Evolutionary conservation across 2,329 filamentous ascomycete genomes (phyloP).

Genomic region (Diaporthe humulicola): DNA sequence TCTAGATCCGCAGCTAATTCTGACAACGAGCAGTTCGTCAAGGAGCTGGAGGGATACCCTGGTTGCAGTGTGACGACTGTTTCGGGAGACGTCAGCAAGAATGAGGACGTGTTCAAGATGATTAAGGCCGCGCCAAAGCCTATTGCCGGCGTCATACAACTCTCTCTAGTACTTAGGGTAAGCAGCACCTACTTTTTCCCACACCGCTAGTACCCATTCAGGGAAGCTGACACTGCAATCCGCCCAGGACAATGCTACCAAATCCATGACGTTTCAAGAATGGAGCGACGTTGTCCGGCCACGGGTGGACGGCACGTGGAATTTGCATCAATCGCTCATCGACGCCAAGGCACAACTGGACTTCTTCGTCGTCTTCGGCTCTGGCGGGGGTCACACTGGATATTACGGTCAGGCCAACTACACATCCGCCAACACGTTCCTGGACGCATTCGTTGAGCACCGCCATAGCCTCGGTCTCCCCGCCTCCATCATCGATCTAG

Average conservation of each 20-base stretch:
- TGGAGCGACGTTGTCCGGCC: conserved; percentile 43
- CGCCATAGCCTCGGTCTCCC: conserved; percentile 48
- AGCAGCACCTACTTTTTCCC: too few species aligned
- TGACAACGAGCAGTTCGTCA: conserved; percentile 12
- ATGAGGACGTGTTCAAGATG: neutral
- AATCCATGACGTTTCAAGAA: conserved; percentile 14
- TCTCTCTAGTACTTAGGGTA: neutral
- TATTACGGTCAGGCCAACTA: conserved; percentile 48
- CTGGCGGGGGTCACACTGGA: neutral
- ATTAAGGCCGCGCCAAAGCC: neutral
- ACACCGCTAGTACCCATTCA: too few species aligned
- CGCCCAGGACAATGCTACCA: neutral
- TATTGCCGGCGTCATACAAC: neutral
- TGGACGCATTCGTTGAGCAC: conserved; percentile 50
- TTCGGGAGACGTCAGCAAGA: neutral
- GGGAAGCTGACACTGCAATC: too few species aligned
- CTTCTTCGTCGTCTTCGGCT: conserved; percentile 49
- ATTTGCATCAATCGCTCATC: conserved; percentile 50
- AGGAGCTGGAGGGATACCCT: conserved; percentile 2
- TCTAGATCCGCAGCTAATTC: neutral
- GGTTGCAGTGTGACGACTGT: neutral
- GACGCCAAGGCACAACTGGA: conserved; percentile 44
- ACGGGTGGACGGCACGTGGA: conserved; percentile 55
- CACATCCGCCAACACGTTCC: conserved; percentile 52
- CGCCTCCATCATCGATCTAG: conserved; percentile 53